Evolutionary conservation across 106 monocot genomes (phyloP).

Genomic region (Narthecium ossifragum): DNA sequence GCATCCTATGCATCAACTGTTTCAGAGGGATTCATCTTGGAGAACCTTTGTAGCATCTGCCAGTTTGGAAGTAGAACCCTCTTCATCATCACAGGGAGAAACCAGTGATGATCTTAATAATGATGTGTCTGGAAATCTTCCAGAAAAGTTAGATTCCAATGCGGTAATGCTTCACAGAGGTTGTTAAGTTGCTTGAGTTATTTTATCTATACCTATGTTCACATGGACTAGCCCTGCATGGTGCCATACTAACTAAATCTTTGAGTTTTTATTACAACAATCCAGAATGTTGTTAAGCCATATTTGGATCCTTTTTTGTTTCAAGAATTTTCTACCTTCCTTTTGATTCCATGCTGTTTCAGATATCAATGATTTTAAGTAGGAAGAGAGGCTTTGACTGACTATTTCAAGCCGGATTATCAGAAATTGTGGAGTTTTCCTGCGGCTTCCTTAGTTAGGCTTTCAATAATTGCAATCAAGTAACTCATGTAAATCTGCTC

Average conservation of each 20-base stretch:
- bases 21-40: constrained; percentile 15
- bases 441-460: not conserved
- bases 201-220: too few species aligned
- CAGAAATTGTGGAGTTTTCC: not conserved
- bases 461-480: not conserved
- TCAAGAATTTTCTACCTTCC: too few species aligned
- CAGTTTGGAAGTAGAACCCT: constrained; percentile 32
- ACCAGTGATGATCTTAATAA: constrained; percentile 11
- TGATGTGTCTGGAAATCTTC: constrained; percentile 32
- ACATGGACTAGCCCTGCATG: too few species aligned
- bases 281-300: too few species aligned
- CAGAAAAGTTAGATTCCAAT: constrained; percentile 23
- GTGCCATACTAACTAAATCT: too few species aligned
- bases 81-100: constrained; percentile 13
- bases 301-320: too few species aligned
- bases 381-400: not conserved
- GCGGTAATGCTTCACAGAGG: constrained; percentile 27
- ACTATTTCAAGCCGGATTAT: not conserved
- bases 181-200: not conserved
- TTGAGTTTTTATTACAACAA: too few species aligned
- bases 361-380: too few species aligned
- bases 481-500: not conserved
- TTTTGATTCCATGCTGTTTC: too few species aligned
- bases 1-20: constrained; percentile 11
- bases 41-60: constrained; percentile 21